Evolutionary conservation across 495 filamentous ascomycete genomes (phyloP).

Genomic region (Xylaria castorea): DNA sequence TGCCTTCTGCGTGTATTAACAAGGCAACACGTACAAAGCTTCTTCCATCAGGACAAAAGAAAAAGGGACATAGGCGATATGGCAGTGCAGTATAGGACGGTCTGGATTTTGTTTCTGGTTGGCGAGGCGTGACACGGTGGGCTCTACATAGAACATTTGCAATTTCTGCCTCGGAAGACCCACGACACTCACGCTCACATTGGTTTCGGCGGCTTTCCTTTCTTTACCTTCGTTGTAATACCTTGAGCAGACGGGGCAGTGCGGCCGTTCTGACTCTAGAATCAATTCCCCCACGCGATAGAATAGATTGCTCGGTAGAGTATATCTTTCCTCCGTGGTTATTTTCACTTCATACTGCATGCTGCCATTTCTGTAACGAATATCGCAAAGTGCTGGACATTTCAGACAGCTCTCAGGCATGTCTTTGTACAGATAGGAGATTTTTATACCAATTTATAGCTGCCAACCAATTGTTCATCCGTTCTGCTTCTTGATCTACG

Average conservation of each 20-base stretch:
- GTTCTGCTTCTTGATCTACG: background rate
- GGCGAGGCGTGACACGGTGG: constrained; percentile 41
- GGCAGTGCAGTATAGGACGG: constrained; percentile 33
- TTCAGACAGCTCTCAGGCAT: constrained; percentile 40
- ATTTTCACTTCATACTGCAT: constrained; percentile 32
- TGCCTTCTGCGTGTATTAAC: constrained; percentile 47
- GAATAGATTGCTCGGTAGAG: background rate
- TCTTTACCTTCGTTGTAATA: constrained; percentile 66
- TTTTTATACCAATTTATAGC: constrained; percentile 38
- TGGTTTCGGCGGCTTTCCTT: constrained; percentile 43
- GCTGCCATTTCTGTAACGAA: constrained; percentile 16
- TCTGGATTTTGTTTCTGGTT: constrained; percentile 28
- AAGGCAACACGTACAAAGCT: constrained; percentile 40
- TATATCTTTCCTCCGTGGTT: constrained; percentile 32
- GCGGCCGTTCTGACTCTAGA: constrained; percentile 45
- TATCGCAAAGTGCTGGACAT: constrained; percentile 48
- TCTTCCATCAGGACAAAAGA: constrained; percentile 41
- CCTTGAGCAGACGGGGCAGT: constrained; percentile 46
- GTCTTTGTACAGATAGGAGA: constrained; percentile 40
- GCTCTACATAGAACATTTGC: constrained; percentile 30
- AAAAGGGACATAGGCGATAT: constrained; percentile 38
- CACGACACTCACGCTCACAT: constrained; percentile 29
- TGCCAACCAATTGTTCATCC: constrained; percentile 36
- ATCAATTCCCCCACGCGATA: constrained; percentile 28
- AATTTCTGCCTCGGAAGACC: constrained; percentile 35